These are phyloP conservation scores for Pseudohyphozyma bogoriensis DNA, from an alignment of 768 basidiomycete species.

Conservation along the genomic window DNA sequence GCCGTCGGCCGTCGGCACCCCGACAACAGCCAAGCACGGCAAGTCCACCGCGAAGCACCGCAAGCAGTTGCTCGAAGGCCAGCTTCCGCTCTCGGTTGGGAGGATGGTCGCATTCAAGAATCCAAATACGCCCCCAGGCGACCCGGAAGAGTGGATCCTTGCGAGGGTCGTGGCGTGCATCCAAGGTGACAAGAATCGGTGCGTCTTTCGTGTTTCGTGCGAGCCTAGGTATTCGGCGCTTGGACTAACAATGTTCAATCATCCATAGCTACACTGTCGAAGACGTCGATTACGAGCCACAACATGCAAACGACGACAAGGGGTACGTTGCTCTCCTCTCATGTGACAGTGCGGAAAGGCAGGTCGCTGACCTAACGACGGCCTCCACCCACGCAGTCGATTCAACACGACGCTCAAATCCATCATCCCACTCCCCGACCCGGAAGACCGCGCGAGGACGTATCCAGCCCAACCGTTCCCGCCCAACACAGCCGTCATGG, in stretches of 20 bases:
- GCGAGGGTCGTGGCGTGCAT: constrained; percentile 37
- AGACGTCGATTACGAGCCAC: constrained; percentile 38
- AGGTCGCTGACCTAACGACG: background rate
- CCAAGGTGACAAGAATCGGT: constrained; percentile 37
- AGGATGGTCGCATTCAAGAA: constrained; percentile 38
- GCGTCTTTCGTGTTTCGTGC: background rate
- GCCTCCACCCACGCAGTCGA: constrained; percentile 21
- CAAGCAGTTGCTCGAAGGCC: constrained; percentile 35
- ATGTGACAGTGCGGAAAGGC: too few relatives aligned
- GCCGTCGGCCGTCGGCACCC: background rate
- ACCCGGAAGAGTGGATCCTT: constrained; percentile 39
- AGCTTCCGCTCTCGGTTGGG: constrained; percentile 39
- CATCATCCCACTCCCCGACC: constrained; percentile 41
- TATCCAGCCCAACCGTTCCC: constrained; percentile 39
- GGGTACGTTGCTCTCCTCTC: background rate
- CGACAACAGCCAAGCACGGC: constrained; percentile 12
- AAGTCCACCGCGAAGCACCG: constrained; percentile 29
- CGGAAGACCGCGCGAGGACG: constrained; percentile 30
- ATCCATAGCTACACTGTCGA: constrained; percentile 38
- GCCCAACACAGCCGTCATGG: constrained; percentile 36
- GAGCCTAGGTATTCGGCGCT: too few relatives aligned
- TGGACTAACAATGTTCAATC: too few relatives aligned
- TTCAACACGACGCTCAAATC: constrained; percentile 40
- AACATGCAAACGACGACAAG: constrained; percentile 17
- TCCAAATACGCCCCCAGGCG: constrained; percentile 11